phyloP scores from a whole-genome alignment of 495 filamentous ascomycete species.

The Aspergillus bridgeri region DNA sequence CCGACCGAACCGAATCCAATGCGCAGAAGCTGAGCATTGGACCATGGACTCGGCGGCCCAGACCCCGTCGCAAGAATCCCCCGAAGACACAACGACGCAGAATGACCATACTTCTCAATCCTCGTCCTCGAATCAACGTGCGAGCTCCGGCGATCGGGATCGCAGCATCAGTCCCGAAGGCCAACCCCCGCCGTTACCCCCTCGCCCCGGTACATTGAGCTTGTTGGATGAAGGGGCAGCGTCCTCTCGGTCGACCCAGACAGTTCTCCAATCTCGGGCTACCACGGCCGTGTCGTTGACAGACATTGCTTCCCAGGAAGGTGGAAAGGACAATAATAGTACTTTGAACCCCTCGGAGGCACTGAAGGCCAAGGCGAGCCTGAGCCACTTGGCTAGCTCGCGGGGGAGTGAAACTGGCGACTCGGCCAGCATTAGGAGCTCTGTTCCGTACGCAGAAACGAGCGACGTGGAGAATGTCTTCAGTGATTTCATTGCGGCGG shows the following conservation, averaged over 20 bases:
- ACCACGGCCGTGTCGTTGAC: constrained; percentile 80
- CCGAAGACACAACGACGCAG: constrained; percentile 12
- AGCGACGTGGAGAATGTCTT: constrained; percentile 82
- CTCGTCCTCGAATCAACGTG: constrained; percentile 1
- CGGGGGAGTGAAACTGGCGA: constrained; percentile 68
- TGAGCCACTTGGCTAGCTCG: constrained; percentile 45
- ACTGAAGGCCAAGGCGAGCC: constrained; percentile 38
- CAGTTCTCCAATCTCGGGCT: constrained; percentile 63
- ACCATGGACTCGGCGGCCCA: constrained; percentile 16
- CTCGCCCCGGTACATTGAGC: constrained; percentile 53
- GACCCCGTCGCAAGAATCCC: constrained; percentile 7
- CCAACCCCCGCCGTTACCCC: constrained; percentile 62
- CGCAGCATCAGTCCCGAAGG: constrained; percentile 37
- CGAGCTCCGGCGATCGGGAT: constrained; percentile 9
- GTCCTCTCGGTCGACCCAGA: constrained; percentile 23
- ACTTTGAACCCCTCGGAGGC: constrained; percentile 34
- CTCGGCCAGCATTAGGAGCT: constrained; percentile 78
- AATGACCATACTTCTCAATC: constrained; percentile 9
- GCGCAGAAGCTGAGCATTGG: background rate
- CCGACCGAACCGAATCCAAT: background rate
- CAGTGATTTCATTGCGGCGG: constrained; percentile 54
- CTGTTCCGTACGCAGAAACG: constrained; percentile 67
- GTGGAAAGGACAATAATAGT: constrained; percentile 54
- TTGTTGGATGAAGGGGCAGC: constrained; percentile 39
- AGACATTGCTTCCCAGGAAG: constrained; percentile 71